These are phyloP conservation scores for Pseudogymnoascus sp. DNA, from an alignment of 2,329 filamentous ascomycete genomes.

Conservation along the genomic window DNA sequence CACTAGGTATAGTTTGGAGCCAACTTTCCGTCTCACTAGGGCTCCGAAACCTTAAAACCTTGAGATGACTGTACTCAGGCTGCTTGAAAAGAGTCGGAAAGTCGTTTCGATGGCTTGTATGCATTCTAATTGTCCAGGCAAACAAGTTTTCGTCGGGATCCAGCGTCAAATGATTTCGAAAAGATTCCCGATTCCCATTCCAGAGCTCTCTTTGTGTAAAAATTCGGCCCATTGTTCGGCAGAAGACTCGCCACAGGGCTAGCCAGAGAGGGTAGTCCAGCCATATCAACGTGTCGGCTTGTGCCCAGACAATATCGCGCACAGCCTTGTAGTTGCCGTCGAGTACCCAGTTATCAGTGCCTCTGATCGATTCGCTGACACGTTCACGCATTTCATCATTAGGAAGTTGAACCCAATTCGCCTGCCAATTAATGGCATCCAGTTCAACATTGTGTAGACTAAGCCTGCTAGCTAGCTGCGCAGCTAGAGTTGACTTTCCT, in stretches of 20 bases:
- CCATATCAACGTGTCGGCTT: constrained; percentile 8
- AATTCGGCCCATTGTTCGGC: not conserved
- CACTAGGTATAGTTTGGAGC: not conserved
- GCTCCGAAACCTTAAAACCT: constrained; percentile 5
- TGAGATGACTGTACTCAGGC: constrained; percentile 7
- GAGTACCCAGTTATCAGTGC: not conserved
- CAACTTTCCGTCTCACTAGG: not conserved
- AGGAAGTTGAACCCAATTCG: not conserved
- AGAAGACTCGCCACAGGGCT: not conserved
- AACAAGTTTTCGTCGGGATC: constrained; percentile 7
- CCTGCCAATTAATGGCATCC: not conserved
- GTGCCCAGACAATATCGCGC: constrained; percentile 2
- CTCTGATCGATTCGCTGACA: not conserved
- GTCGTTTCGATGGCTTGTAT: not conserved
- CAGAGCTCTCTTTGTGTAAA: constrained; percentile 1
- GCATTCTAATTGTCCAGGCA: constrained; percentile 5
- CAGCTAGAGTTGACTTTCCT: constrained; percentile 4
- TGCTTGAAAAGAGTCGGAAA: not conserved
- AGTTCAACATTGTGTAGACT: not conserved
- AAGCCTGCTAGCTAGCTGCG: not conserved
- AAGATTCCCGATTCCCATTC: constrained; percentile 8
- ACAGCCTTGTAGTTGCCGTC: constrained; percentile 4
- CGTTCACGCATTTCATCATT: constrained; percentile 1
- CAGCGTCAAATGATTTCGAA: constrained; percentile 3
- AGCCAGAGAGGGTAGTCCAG: constrained; percentile 7